Conservation (phyloP, 2,329 filamentous ascomycete species). For the Ophiobolus disseminans region DNA sequence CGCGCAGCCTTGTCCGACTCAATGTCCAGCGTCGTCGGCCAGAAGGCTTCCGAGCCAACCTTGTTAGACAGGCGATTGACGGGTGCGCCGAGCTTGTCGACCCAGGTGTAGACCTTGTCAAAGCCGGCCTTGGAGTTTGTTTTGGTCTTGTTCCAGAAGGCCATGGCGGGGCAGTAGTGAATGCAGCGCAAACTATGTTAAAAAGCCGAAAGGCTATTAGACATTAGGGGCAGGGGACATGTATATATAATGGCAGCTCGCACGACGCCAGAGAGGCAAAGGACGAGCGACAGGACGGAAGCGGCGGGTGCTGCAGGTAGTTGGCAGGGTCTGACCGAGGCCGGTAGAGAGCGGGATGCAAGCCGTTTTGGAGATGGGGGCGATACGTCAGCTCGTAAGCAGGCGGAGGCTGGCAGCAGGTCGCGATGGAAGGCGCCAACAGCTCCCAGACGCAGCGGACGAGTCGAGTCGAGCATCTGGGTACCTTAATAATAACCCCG, state of each 20-base stretch:
- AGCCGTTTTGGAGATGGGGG: constrained; percentile 28
- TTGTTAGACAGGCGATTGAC: constrained; percentile 84
- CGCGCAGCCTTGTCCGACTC: constrained; percentile 92
- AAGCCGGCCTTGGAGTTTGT: constrained; percentile 59
- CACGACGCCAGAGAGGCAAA: constrained; percentile 15
- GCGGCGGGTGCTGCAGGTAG: too few relatives aligned
- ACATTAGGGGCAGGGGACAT: constrained; percentile 27
- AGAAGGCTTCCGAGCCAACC: constrained; percentile 81
- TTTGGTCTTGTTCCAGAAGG: constrained; percentile 46
- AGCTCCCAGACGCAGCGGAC: too few relatives aligned
- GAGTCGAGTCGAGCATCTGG: constrained; percentile 17
- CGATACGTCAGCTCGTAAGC: constrained; percentile 33
- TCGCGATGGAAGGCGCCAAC: constrained; percentile 11
- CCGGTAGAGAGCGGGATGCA: constrained; percentile 32
- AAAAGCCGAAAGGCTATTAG: constrained; percentile 23
- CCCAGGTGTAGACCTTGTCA: constrained; percentile 72
- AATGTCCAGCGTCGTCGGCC: constrained; percentile 83
- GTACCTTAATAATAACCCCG: constrained; percentile 35
- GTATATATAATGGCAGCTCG: constrained; percentile 15
- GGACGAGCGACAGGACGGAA: constrained; percentile 16
- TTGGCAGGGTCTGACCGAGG: constrained; percentile 11
- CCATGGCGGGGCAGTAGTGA: constrained; percentile 27
- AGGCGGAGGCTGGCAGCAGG: constrained; percentile 23
- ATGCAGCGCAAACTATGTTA: constrained; percentile 25
- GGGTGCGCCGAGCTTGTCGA: constrained; percentile 74